Evolutionary conservation across 2,329 filamentous ascomycete species (phyloP), one percentile per base, ranked within the genome.

Genomic region (Aspergillus calidoustus): DNA sequence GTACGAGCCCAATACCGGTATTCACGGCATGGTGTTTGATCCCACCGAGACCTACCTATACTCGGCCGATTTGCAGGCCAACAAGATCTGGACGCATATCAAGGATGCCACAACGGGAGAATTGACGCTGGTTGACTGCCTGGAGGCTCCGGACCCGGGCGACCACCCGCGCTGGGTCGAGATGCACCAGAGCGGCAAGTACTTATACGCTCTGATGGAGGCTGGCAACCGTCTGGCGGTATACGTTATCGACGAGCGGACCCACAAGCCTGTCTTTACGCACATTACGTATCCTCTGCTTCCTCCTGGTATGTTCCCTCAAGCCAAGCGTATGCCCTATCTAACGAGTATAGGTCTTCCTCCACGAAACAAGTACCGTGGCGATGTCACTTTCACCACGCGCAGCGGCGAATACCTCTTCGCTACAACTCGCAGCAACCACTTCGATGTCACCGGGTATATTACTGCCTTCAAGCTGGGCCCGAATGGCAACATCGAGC

Each of bases 101-200:
- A 93, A 93, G 76, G 84, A 86, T 62, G 71, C 80, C 7, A 74
- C 83, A 57, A 82, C 84, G 3, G 89, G 89, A 17, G 80, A 84
- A 55, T 79, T 95, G 60, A 84, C 86, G 53, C 84, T 93, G 22
- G 84, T 94, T 59, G 91, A 91, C 67, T 87, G 84, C 71, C 83
- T 93, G 38, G 86, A 90, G 64, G 91, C 91, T 30, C 91, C 91
- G 0, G 83, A 84, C 50, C 78, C 85, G 3, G 83, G 84, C 63
- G 92, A 96, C 76, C 92, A 95, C 75, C 92, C 92, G 17, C 87
- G 92, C 71, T 96, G 92, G 92, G 91, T 96, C 15, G 91, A 91
- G 68, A 89, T 96, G 74, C 91, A 94, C 75, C 89, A 89, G 3
- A 86, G 86, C 1, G 91, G 91, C 22, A 85, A 88, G 61, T 93